These are phyloP conservation scores for Aaosphaeria arxii DNA, from an alignment of 2,329 filamentous ascomycete genomes.

Conservation along the genomic window DNA sequence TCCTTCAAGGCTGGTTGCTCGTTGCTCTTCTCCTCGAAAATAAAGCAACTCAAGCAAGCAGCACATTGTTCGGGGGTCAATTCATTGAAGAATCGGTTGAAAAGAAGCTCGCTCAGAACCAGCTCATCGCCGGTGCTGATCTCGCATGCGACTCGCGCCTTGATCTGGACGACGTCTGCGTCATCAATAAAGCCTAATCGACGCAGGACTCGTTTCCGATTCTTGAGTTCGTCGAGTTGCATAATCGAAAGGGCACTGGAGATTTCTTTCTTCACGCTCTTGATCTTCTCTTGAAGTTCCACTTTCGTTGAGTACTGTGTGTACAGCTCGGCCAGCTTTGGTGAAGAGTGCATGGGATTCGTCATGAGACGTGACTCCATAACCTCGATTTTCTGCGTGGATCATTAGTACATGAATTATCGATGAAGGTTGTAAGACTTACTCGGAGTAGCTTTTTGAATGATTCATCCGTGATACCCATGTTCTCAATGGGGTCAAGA, in stretches of 20 bases:
- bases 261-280: conserved; percentile 84
- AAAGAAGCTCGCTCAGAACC: conserved; percentile 86
- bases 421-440: conserved; percentile 19
- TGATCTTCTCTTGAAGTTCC: conserved; percentile 72
- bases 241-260: conserved; percentile 80
- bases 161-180: conserved; percentile 90
- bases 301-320: conserved; percentile 84
- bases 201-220: conserved; percentile 89
- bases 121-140: conserved; percentile 96
- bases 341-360: conserved; percentile 89
- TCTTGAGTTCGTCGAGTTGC: conserved; percentile 94
- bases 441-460: conserved; percentile 85
- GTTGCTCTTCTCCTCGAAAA: conserved; percentile 94
- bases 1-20: conserved; percentile 70
- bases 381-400: conserved; percentile 82
- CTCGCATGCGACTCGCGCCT: conserved; percentile 95
- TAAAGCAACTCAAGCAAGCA: conserved; percentile 85
- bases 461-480: conserved; percentile 86
- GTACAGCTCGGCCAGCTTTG: conserved; percentile 78
- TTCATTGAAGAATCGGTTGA: conserved; percentile 98
- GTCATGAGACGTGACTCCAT: conserved; percentile 84
- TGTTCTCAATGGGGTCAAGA: conserved; percentile 91
- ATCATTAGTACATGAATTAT: not conserved
- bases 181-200: conserved; percentile 96
- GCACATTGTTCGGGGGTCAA: conserved; percentile 84